Base-by-base conservation (phyloP, 2,329 filamentous ascomycete species). In the Epichloe bromicola region DNA sequence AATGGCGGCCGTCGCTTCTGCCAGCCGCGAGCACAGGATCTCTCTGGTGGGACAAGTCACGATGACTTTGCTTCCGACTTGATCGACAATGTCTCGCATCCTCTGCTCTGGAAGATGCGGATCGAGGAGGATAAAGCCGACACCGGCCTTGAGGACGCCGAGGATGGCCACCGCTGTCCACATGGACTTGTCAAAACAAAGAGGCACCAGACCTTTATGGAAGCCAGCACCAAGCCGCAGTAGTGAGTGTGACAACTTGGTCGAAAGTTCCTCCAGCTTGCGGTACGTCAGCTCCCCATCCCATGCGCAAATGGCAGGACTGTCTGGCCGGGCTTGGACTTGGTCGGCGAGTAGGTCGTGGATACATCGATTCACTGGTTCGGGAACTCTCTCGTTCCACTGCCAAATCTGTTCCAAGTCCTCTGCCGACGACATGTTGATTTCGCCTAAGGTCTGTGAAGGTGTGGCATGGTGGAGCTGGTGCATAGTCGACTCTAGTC, bases 161-260 rank as follows among this genome's bases (percentile, higher is more conserved):
- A 75, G 58, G 3, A 74, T 66, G 0, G 69, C 68, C 20, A 75
- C 64, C 8, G 67, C 62, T 5, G 72, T 69, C 71, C 70, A 74
- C 55, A 62, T 63, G 37, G 71, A 74, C 58, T 75, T 75, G 56
- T 74, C 70, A 52, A 75, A 74, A 56, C 71, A 74, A n/a, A 75
- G 62, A 2, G 73, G 72, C n/a, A 76, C 68, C 11, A 65, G 66
- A 26, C 26, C 26, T 41, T 62, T 65, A 17, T 71, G 72, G 11
- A 64, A 50, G 2, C 52, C 56, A 36, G 70, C 62, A 17, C 70
- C 71, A 19, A 59, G 55, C 10, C 58, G 59, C 11, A 61, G 54
- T 3, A 76, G 64, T 50, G 70, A 62, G 4, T 58, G 58, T 3
- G 73, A 73, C 11, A 76, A 62, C 1, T 58, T 57, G 34, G 67